Percentiles rank a stretch among this genome's conserved stretches.
phyloP scores from a whole-genome alignment of 2,329 filamentous ascomycete species.

The Stylonectria norvegica region DNA sequence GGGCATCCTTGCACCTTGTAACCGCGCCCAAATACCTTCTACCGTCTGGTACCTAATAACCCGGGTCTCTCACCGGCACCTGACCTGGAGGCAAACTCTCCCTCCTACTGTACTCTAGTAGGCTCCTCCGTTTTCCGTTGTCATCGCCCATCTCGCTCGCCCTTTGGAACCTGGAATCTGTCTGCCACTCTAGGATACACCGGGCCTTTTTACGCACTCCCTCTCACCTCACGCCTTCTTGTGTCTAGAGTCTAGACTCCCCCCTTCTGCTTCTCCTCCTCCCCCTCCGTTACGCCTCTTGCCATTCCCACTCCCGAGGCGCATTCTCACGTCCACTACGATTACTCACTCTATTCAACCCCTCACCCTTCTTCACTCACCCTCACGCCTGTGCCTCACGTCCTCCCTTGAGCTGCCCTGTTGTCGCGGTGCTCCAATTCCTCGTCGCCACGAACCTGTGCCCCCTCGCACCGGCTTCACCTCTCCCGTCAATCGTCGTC shows the following conservation, averaged over 20 bases:
- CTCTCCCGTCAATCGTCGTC: slow-evolving; percentile 22
- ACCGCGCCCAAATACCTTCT: too few species aligned
- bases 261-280: slow-evolving; percentile 27
- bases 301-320: slow-evolving; percentile 23
- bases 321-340: slow-evolving; percentile 23
- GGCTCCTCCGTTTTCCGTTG: too few species aligned
- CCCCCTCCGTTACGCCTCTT: slow-evolving; percentile 24
- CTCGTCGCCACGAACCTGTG: slow-evolving; percentile 22
- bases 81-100: not conserved
- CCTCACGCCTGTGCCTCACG: slow-evolving; percentile 23
- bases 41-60: too few species aligned
- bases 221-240: too few species aligned
- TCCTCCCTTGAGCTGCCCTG: too few species aligned
- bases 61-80: too few species aligned
- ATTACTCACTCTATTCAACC: not conserved
- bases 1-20: too few species aligned
- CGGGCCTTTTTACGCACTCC: too few species aligned
- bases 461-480: slow-evolving; percentile 17
- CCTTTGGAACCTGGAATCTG: too few species aligned
- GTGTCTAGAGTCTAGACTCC: slow-evolving; percentile 21
- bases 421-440: slow-evolving; percentile 26
- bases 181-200: too few species aligned
- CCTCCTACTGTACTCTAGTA: too few species aligned
- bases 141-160: too few species aligned
- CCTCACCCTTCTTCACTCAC: slow-evolving; percentile 6